A percentile compares a stretch with the other conserved stretches of the same genome.
These are phyloP conservation scores for Puccinia horiana DNA, from an alignment of 1,284 basidiomycete genomes.

Conservation along the genomic window DNA sequence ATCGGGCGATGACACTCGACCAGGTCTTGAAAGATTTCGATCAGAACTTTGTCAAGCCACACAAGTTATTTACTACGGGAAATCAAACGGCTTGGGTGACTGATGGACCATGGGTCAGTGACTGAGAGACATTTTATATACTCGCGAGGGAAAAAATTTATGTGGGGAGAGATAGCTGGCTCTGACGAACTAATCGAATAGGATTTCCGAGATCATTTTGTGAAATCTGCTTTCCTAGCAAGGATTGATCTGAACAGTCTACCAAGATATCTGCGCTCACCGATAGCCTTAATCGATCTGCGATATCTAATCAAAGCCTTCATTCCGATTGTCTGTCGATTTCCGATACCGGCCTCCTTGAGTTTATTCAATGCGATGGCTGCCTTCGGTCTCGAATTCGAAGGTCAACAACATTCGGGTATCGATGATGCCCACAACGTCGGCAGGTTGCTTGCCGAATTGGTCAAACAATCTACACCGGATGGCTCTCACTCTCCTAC, in stretches of 20 bases:
- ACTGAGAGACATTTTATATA: no score
- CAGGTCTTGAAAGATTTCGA: conserved; percentile 69
- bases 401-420: conserved; percentile 42
- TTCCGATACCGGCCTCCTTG: conserved; percentile 14
- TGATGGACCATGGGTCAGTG: conserved; percentile 61
- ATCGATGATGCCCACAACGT: conserved; percentile 46
- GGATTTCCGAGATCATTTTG: conserved; percentile 54
- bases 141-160: not conserved
- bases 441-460: conserved; percentile 17
- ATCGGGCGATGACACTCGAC: conserved; percentile 74
- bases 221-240: conserved; percentile 40
- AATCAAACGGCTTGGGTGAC: conserved; percentile 62
- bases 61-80: conserved; percentile 59
- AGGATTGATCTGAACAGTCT: conserved; percentile 59
- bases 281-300: conserved; percentile 46
- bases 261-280: conserved; percentile 57
- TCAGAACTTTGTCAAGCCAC: conserved; percentile 66
- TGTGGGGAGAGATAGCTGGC: conserved; percentile 10
- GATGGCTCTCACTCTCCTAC: not conserved
- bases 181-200: conserved; percentile 50
- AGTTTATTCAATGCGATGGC: conserved; percentile 18
- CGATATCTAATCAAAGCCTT: conserved; percentile 37
- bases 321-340: conserved; percentile 26
- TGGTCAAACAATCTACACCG: conserved; percentile 21
- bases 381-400: conserved; percentile 37